Percentiles rank a stretch among this genome's conserved stretches.
Conservation (phyloP, 805 yeast genomes). For the Nakazawaea populi region DNA sequence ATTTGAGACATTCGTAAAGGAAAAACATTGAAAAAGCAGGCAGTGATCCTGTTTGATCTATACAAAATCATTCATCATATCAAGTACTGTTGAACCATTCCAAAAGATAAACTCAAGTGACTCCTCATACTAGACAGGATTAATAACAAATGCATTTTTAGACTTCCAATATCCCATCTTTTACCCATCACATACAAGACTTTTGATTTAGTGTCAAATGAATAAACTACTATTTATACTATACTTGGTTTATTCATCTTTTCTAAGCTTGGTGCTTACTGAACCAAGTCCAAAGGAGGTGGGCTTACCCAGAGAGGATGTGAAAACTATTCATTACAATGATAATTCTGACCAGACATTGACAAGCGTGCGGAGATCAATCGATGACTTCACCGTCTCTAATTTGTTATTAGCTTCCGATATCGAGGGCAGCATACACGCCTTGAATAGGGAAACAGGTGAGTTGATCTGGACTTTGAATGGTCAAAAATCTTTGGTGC, state of each 20-base stretch:
- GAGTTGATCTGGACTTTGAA: conserved; percentile 69
- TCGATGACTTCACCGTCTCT: conserved; percentile 29
- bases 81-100: too few species aligned
- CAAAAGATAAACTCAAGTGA: too few species aligned
- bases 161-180: background rate
- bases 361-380: background rate
- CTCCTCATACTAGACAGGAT: too few species aligned
- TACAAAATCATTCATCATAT: too few species aligned
- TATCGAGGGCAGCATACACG: conserved; percentile 84
- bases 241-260: background rate
- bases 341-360: background rate
- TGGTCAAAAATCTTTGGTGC: conserved; percentile 58
- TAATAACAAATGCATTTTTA: too few species aligned
- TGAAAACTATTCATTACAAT: background rate
- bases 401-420: conserved; percentile 68
- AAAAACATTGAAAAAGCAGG: too few species aligned
- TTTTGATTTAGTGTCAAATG: background rate
- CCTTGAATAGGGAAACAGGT: conserved; percentile 71
- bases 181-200: background rate
- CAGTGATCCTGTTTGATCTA: too few species aligned
- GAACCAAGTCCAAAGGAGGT: conserved; percentile 9
- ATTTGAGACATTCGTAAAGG: too few species aligned
- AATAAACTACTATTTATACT: background rate
- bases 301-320: background rate
- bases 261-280: background rate